phyloP scores from a whole-genome alignment of 2,329 filamentous ascomycete species.

The Fusarium newnesense region DNA sequence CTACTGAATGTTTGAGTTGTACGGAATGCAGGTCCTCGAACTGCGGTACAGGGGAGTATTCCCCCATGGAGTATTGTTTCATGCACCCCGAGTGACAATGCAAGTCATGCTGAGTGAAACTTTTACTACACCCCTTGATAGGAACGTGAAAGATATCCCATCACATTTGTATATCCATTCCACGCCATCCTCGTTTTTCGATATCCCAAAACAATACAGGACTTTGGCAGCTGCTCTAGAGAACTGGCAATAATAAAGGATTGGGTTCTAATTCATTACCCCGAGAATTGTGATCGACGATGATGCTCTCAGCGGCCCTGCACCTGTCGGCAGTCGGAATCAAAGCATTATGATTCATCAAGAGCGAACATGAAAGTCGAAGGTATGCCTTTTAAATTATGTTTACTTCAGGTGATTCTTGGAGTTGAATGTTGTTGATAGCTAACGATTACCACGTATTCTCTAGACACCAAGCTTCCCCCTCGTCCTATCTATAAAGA shows the following conservation, averaged over 20 bases:
- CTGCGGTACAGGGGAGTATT: no score
- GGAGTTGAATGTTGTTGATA: not conserved
- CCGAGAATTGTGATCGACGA: not conserved
- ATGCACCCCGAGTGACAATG: no score
- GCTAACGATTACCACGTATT: not conserved
- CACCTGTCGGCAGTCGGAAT: not conserved
- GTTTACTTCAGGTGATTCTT: not conserved
- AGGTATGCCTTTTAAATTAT: not conserved
- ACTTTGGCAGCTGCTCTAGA: not conserved
- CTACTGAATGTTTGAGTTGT: no score
- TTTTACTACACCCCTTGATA: not conserved
- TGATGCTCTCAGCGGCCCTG: not conserved
- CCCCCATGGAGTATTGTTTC: not conserved
- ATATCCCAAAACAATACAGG: not conserved
- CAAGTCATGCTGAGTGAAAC: not conserved
- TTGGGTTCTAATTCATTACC: not conserved
- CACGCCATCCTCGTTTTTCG: not conserved
- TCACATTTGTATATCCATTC: rapidly evolving
- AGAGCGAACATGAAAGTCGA: not conserved
- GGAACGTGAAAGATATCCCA: not conserved
- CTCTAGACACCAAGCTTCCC: not conserved
- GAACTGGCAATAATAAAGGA: not conserved
- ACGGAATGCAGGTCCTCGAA: no score
- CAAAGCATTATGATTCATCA: not conserved
- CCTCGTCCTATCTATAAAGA: not conserved